Evolutionary conservation across 148 eudicot species (phyloP).

Genomic region (Fallopia convolvulus): DNA sequence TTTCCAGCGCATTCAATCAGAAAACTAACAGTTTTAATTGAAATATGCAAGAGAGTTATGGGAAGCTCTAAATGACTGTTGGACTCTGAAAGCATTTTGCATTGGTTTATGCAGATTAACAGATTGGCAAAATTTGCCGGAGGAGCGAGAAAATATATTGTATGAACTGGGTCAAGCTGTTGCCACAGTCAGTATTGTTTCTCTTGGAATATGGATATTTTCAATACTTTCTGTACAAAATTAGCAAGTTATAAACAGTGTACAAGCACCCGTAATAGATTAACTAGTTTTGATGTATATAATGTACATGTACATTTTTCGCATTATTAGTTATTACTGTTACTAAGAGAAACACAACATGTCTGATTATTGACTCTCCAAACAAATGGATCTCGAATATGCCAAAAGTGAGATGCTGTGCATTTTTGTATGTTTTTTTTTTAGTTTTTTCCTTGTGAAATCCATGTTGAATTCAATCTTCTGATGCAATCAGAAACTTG

Average conservation of each 20-base stretch:
- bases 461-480: no score
- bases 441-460: no score
- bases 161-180: constrained; percentile 71
- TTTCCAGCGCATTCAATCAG: neutral
- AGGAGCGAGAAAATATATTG: constrained; percentile 37
- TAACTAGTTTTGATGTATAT: constrained; percentile 4
- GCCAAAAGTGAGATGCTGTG: neutral
- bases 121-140: constrained; percentile 54
- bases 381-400: neutral
- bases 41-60: neutral
- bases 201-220: constrained; percentile 73
- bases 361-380: neutral
- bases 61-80: neutral
- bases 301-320: constrained; percentile 14
- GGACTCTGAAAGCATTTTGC: neutral
- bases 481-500: no score
- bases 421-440: neutral
- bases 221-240: constrained; percentile 35
- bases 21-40: neutral
- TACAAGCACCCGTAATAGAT: constrained; percentile 3
- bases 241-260: neutral
- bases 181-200: constrained; percentile 56
- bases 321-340: neutral
- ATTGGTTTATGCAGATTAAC: constrained; percentile 43
- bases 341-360: neutral